phyloP scores from a whole-genome alignment of 257 asterid species.

The Coffea canephora region DNA sequence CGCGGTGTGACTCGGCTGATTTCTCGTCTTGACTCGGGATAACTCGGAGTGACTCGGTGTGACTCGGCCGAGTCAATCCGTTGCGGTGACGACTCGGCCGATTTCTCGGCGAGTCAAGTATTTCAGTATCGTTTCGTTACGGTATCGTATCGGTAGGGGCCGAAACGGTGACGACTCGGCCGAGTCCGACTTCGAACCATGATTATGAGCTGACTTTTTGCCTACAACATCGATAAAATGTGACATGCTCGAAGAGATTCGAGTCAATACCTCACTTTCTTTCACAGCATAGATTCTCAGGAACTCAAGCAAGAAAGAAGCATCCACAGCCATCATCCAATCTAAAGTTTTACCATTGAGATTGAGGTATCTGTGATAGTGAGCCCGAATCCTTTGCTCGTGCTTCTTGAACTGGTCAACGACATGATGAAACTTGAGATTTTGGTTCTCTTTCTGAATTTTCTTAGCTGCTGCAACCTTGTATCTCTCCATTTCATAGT shows the following conservation, averaged over 20 bases:
- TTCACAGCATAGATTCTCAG: conserved; percentile 27
- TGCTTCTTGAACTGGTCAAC: conserved; percentile 40
- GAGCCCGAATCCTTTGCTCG: conserved; percentile 50
- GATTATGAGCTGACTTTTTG: conserved; percentile 40
- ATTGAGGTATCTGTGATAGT: conserved; percentile 53
- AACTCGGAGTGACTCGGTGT: too few relatives aligned
- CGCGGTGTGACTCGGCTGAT: too few relatives aligned
- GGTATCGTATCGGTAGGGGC: too few relatives aligned
- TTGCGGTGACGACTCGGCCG: too few relatives aligned
- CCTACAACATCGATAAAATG: conserved; percentile 33
- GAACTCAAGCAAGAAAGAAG: conserved; percentile 65
- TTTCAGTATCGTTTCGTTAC: too few relatives aligned
- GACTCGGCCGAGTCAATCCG: too few relatives aligned
- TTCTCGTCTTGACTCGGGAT: too few relatives aligned
- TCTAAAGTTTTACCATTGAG: conserved; percentile 53
- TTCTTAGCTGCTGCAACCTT: conserved; percentile 57
- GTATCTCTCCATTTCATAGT: conserved; percentile 58
- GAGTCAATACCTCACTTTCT: conserved; percentile 11
- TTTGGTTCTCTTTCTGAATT: conserved; percentile 30
- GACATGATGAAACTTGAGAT: conserved; percentile 37
- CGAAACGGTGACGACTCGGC: too few relatives aligned
- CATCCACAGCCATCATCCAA: conserved; percentile 80
- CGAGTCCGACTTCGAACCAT: too few relatives aligned
- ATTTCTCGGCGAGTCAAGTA: too few relatives aligned
- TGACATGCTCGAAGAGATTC: conserved; percentile 29